Percentiles rank a stretch among this genome's conserved stretches.
These are phyloP conservation scores for Hypomyces perniciosus DNA, from an alignment of 2,329 filamentous ascomycete genomes.

Conservation along the genomic window DNA sequence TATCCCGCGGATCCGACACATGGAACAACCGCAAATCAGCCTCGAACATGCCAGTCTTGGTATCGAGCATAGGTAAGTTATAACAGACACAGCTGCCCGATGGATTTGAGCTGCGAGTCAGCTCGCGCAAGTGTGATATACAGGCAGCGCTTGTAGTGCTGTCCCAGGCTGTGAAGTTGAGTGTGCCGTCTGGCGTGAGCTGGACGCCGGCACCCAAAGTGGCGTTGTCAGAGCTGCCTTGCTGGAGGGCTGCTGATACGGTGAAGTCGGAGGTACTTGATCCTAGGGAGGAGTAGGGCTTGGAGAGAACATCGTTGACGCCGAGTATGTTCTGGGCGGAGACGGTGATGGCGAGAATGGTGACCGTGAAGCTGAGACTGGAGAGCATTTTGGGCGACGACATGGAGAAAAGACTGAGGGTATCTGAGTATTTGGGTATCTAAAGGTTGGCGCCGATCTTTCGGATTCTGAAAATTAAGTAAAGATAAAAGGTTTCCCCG, in stretches of 20 bases:
- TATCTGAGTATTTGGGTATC: not conserved
- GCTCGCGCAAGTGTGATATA: conserved; percentile 44
- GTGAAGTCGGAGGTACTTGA: conserved; percentile 11
- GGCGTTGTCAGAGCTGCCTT: conserved; percentile 14
- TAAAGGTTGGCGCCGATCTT: not conserved
- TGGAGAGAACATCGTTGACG: conserved; percentile 25
- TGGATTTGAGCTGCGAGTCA: conserved; percentile 60
- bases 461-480: not conserved
- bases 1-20: conserved; percentile 52
- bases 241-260: not conserved
- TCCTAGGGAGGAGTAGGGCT: conserved; percentile 22
- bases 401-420: not conserved
- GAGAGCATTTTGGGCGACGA: conserved; percentile 6
- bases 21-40: conserved; percentile 72
- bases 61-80: conserved; percentile 68
- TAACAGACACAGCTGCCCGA: conserved; percentile 77
- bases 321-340: conserved; percentile 19
- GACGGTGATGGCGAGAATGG: conserved; percentile 4
- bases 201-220: conserved; percentile 23
- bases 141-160: conserved; percentile 53
- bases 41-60: conserved; percentile 62
- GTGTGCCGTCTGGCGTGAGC: conserved; percentile 36
- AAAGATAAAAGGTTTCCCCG: conserved; percentile 5
- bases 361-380: conserved; percentile 4
- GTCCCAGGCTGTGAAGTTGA: conserved; percentile 54